Conservation (phyloP, 352 stramenopile species). For the Globisporangium alternatum region DNA sequence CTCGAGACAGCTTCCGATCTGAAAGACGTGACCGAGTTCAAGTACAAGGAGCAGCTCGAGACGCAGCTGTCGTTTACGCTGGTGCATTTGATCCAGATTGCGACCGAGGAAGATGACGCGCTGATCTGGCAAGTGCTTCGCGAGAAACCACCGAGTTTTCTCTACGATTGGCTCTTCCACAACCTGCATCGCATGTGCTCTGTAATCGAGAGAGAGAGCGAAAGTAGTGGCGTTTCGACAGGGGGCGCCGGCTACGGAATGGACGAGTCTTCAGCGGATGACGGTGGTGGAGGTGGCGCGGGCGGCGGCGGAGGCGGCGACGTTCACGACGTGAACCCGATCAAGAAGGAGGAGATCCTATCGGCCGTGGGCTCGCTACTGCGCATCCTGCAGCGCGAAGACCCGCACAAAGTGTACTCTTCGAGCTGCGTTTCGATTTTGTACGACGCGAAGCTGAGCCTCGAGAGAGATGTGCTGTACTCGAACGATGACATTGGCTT, state of each 20-base stretch:
- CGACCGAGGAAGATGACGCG: constrained; percentile 64
- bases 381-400: constrained; percentile 66
- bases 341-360: constrained; percentile 80
- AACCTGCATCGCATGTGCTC: constrained; percentile 83
- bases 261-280: constrained; percentile 24
- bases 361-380: constrained; percentile 69
- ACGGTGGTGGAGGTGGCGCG: constrained; percentile 19
- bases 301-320: constrained; percentile 32
- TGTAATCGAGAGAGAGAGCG: constrained; percentile 55
- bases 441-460: constrained; percentile 80
- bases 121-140: constrained; percentile 66
- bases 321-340: constrained; percentile 80
- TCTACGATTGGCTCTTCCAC: constrained; percentile 89
- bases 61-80: constrained; percentile 86
- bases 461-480: constrained; percentile 80
- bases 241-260: constrained; percentile 19
- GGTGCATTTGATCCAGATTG: constrained; percentile 78
- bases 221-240: constrained; percentile 8
- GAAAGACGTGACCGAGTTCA: constrained; percentile 87
- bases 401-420: constrained; percentile 57
- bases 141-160: constrained; percentile 61
- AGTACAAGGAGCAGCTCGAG: constrained; percentile 89
- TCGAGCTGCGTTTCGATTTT: constrained; percentile 70
- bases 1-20: constrained; percentile 83
- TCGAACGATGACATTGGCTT: constrained; percentile 80